Evolutionary conservation across 805 yeast species (phyloP), one percentile per base, ranked within the genome.

Genomic region (Zygoascus ofunaensis): DNA sequence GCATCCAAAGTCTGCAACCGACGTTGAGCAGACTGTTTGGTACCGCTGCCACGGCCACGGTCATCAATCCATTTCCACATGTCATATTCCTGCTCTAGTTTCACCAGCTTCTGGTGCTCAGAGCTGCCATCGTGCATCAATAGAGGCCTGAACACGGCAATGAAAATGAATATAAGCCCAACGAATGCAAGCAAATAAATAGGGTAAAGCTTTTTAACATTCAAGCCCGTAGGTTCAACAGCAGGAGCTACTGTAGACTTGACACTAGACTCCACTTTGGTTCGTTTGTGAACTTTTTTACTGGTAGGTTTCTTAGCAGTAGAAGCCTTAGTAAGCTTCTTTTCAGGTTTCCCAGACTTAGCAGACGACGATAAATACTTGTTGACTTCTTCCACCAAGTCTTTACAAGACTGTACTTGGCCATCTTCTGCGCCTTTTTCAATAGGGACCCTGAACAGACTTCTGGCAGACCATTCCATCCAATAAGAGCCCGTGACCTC

Each of bases 361-460:
- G 38, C 30, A 20, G 17, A 33, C 5, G 37, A 26, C 3, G 42
- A 3, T 26, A 26, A 12, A 12, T 26, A 26, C 30, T 12, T 26
- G 39, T 40, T 45, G 42, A 47, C 23, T 42, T 47, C 50, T 34
- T 30, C 62, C 39, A 71, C 53, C 35, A 83, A 62, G 8, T 70
- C 73, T 41, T 69, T 70, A 10, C 83, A 74, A 2, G 79, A 80
- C 4, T 76, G 72, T 38, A 71, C 68, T 60, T 87, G 97, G 0
- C 98, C 98, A 28, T 79, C 76, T 38, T 71, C 66, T 12, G 95
- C 80, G 45, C 89, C 89, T 50, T 79, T 81, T 58, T 92, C 97
- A 49, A 92, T 82, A 44, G 94, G 79, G 12, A 83, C 74, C 60
- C 87, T 89, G 56, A 92, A 76, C 97, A 97, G 92, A 48, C 95